Percentiles rank a stretch among this genome's conserved stretches.
Conservation (phyloP, 2,329 filamentous ascomycete genomes). For the Cryphonectria nitschkei region DNA sequence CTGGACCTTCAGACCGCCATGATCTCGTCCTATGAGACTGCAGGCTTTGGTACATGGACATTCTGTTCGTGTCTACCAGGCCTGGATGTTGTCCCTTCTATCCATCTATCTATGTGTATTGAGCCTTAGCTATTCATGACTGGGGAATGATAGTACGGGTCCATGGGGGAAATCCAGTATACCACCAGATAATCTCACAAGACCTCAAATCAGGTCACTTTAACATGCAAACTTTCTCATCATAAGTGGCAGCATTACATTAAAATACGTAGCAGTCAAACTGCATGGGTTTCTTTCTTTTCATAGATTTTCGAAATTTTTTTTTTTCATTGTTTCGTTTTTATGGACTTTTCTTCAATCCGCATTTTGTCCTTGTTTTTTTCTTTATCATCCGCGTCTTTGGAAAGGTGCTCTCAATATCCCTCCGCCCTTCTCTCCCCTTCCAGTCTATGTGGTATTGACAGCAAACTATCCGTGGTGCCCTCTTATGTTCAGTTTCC, state of each 20-base stretch:
- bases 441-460: slow-evolving; percentile 22
- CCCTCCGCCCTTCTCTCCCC: neutral
- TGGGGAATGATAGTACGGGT: no score
- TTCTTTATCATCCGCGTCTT: neutral
- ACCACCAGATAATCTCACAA: no score
- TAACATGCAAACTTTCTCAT: neutral
- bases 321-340: slow-evolving; percentile 22
- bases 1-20: no score
- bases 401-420: slow-evolving; percentile 8
- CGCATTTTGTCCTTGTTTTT: slow-evolving; percentile 17
- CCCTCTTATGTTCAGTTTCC: slow-evolving; percentile 14
- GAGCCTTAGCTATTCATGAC: no score
- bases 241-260: neutral
- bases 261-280: neutral
- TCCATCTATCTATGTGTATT: neutral
- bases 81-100: neutral
- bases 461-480: slow-evolving; percentile 17
- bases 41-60: neutral
- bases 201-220: no score
- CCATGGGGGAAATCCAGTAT: no score
- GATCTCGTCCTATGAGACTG: neutral
- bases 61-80: neutral
- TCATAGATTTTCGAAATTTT: slow-evolving; percentile 30
- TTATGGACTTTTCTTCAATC: slow-evolving; percentile 18
- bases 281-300: neutral